Evolutionary conservation across 441 rosid species (phyloP), one percentile per base, ranked within the genome.

Genomic region (Iberis amara): DNA sequence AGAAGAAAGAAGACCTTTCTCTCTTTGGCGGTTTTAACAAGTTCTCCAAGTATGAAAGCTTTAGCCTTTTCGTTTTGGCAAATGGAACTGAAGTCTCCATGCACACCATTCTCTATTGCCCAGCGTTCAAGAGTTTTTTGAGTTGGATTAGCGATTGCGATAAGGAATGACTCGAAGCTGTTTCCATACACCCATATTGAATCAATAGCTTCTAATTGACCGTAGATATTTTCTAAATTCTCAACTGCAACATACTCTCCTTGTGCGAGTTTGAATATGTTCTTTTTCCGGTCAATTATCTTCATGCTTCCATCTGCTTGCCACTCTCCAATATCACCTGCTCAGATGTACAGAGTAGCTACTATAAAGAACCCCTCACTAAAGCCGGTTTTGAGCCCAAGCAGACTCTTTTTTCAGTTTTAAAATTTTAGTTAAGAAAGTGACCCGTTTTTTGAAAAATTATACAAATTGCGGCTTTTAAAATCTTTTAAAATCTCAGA

Each of bases 281-380:
- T 92, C 68, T 92, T 92, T 78, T 84, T 84, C 11, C 99, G 71
- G 55, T 92, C 99, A 42, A 89, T 78, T 11, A 84, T 81, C 76
- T 84, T 92, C 92, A 92, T 66, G 80, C 96, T 89, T 65, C 96
- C 99, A 61, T 92, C 76, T 3, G 82, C 79, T 80, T 86, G 94
- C 99, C 99, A 89, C 71, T 92, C 96, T 8, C 99, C 97, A 50
- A 89, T 33, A 74, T 92, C 99, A 61, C 99, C 99, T 92, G 75
- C 52, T 54, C 55, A 64, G 6, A 21, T 7, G 33, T 14, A 42
- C 3, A 42, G 0, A 42, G 50, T 4, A 9, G 6, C 36, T 9
- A 44, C 4, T 6, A 26, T 4, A 26, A 26, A 26, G 30, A 26
- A 26, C 0, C 30, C 2, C 6, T 26, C 30, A 26, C 30, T 1